Percentiles rank a stretch among this genome's conserved stretches.
Conservation (phyloP, 805 yeast species). For the Myxozyma nipponensis region DNA sequence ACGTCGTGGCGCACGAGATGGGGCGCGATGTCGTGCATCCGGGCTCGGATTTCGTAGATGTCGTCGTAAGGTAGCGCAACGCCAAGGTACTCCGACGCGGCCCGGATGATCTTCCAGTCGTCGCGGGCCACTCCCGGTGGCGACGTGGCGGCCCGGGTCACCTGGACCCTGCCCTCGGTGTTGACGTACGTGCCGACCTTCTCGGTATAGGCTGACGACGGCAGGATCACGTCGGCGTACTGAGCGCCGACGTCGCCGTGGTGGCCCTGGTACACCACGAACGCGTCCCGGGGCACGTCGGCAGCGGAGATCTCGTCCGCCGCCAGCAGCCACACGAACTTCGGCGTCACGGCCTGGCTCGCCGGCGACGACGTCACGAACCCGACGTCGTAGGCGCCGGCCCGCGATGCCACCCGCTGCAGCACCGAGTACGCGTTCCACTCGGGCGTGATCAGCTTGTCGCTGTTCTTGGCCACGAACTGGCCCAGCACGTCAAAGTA, state of each 20-base stretch:
- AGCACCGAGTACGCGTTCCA: constrained; percentile 81
- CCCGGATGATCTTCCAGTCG: constrained; percentile 86
- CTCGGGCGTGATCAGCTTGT: constrained; percentile 59
- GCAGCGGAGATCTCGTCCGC: constrained; percentile 73
- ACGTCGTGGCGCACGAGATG: constrained; percentile 71
- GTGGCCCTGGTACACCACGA: constrained; percentile 86
- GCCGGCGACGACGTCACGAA: constrained; percentile 54
- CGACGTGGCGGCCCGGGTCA: constrained; percentile 79
- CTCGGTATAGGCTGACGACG: constrained; percentile 87
- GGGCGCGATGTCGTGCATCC: constrained; percentile 76
- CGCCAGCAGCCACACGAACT: constrained; percentile 73
- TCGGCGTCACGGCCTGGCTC: constrained; percentile 52
- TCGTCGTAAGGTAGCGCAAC: constrained; percentile 74
- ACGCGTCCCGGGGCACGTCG: constrained; percentile 77
- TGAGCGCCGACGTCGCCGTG: constrained; percentile 90
- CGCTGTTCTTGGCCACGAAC: constrained; percentile 51
- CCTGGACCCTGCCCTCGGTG: constrained; percentile 86
- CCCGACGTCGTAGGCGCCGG: constrained; percentile 82
- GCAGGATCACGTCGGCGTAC: constrained; percentile 79
- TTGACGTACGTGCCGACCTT: constrained; percentile 79
- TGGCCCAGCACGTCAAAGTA: constrained; percentile 57
- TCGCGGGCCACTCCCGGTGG: constrained; percentile 89
- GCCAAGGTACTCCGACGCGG: constrained; percentile 72
- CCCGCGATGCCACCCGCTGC: constrained; percentile 84
- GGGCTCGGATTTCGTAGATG: constrained; percentile 57